Evolutionary conservation across 495 filamentous ascomycete species (phyloP).

Genomic region (Aspergillus homomorphus): DNA sequence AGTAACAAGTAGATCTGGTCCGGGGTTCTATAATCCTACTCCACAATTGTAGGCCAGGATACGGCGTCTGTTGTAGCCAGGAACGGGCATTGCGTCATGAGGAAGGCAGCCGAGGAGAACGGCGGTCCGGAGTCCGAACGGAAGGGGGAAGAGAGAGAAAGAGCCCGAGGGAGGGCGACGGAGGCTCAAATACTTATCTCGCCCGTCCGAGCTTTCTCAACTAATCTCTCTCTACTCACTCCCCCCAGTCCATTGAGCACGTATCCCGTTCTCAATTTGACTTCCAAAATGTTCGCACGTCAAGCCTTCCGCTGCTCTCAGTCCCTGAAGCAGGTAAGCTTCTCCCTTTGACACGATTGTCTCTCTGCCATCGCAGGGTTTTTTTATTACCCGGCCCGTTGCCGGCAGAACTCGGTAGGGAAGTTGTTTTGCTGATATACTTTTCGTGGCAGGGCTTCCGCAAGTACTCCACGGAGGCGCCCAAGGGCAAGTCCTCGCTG

Average conservation of each 20-base stretch:
- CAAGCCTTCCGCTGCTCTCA: conserved; percentile 47
- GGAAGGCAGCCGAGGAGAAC: too few relatives aligned
- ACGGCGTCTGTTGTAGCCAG: neutral
- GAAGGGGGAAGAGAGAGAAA: conserved; percentile 8
- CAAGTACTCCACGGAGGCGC: conserved; percentile 49
- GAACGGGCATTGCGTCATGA: conserved; percentile 24
- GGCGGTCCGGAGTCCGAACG: conserved; percentile 11
- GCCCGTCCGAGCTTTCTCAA: conserved; percentile 13
- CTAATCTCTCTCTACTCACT: neutral
- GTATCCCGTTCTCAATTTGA: conserved; percentile 12
- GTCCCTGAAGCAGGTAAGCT: conserved; percentile 45
- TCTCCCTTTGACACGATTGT: neutral
- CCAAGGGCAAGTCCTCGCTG: conserved; percentile 41
- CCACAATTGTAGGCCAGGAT: neutral
- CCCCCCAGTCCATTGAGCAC: conserved; percentile 15
- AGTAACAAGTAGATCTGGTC: too few relatives aligned
- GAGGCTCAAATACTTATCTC: conserved; percentile 17
- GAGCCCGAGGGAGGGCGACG: too few relatives aligned
- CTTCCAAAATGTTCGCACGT: conserved; percentile 47
- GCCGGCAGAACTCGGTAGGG: neutral
- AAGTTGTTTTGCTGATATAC: conserved; percentile 2
- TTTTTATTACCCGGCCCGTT: neutral
- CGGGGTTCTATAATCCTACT: too few relatives aligned
- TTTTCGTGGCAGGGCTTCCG: conserved; percentile 43
- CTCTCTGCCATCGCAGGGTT: neutral